Conservation (phyloP, 1,284 basidiomycete species). For the Somion occarium region DNA sequence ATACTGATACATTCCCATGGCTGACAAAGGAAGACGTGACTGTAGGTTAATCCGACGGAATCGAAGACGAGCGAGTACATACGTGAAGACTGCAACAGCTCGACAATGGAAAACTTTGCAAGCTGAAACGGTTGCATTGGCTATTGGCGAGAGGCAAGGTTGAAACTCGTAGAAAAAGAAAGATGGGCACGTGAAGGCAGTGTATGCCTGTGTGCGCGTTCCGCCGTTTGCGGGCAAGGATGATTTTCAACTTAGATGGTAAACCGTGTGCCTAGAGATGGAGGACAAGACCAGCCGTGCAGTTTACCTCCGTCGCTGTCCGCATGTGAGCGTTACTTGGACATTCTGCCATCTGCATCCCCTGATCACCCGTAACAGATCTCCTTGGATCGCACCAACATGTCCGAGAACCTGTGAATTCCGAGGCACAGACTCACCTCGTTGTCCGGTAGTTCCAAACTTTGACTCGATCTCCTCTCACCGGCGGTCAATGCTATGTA, state of each 20-base stretch:
- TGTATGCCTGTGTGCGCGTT: background rate
- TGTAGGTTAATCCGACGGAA: no score
- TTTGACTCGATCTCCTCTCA: background rate
- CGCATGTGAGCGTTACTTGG: background rate
- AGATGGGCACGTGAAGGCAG: background rate
- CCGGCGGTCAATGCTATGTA: background rate
- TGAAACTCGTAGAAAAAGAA: no score
- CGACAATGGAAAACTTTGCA: no score
- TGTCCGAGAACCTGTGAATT: background rate
- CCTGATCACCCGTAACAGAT: background rate
- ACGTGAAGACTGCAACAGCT: no score
- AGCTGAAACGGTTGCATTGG: no score
- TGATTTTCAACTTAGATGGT: no score
- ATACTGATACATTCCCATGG: background rate
- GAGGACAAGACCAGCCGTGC: background rate
- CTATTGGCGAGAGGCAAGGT: no score
- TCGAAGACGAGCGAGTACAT: no score
- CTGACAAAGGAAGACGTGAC: no score
- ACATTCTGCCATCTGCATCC: background rate
- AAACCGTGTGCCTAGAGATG: no score
- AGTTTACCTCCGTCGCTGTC: background rate
- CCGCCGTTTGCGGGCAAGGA: background rate
- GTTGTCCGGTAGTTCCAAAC: background rate
- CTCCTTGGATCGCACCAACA: background rate
- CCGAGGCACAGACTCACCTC: background rate